phyloP scores from a whole-genome alignment of 2,329 filamentous ascomycete species.

The Neofusicoccum umdonicola region DNA sequence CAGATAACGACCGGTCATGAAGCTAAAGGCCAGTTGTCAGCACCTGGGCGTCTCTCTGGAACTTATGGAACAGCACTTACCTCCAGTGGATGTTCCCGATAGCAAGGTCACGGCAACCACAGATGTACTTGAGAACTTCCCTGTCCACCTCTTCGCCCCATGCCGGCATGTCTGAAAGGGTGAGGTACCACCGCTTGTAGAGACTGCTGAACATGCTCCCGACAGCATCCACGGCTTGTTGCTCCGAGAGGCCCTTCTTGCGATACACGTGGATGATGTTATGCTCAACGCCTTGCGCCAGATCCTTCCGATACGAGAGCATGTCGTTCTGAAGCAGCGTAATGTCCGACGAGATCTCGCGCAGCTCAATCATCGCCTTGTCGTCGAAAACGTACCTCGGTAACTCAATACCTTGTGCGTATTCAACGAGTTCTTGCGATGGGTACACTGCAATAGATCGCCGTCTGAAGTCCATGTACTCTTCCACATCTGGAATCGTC shows the following conservation, averaged over 20 bases:
- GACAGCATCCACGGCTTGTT: neutral
- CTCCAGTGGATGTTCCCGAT: neutral
- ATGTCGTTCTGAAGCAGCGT: neutral
- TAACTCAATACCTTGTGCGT: neutral
- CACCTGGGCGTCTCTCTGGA: neutral
- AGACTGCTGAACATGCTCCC: neutral
- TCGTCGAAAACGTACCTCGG: neutral
- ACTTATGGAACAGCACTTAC: neutral
- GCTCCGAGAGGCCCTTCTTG: neutral
- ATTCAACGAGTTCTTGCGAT: neutral
- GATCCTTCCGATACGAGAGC: neutral
- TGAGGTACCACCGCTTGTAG: slow-evolving; percentile 2
- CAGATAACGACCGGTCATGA: neutral
- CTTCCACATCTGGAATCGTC: neutral
- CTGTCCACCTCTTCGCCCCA: neutral
- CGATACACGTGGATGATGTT: slow-evolving; percentile 5
- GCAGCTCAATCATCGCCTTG: neutral
- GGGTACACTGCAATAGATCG: neutral
- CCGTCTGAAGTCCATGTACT: neutral
- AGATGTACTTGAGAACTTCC: neutral
- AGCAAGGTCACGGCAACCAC: neutral
- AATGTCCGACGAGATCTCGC: neutral
- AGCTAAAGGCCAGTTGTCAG: neutral
- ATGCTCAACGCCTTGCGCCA: neutral
- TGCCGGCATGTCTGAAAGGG: neutral